These are phyloP conservation scores for Pilasporangium apinafurcum DNA, from an alignment of 352 stramenopile species.

Conservation along the genomic window DNA sequence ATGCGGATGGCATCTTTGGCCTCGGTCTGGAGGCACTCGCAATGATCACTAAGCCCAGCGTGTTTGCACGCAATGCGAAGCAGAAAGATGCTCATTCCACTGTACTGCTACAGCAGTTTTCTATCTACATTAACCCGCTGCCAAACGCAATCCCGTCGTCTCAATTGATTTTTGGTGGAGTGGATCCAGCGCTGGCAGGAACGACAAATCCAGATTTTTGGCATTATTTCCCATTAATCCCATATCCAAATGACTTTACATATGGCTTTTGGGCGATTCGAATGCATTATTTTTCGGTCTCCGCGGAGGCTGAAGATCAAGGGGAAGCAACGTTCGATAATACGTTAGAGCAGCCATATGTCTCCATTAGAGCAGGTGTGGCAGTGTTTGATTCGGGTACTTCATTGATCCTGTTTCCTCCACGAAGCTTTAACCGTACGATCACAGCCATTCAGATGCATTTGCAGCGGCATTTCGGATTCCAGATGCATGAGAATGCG, in stretches of 20 bases:
- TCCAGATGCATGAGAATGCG: slow-evolving; percentile 14
- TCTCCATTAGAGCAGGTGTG: slow-evolving; percentile 8
- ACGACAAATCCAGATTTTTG: slow-evolving; percentile 21
- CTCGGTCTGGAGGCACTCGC: slow-evolving; percentile 47
- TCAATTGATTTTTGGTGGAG: slow-evolving; percentile 54
- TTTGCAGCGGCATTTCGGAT: slow-evolving; percentile 13
- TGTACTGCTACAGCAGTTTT: slow-evolving; percentile 34
- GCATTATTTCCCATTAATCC: slow-evolving; percentile 43
- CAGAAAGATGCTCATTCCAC: not conserved
- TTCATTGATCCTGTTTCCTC: slow-evolving; percentile 50
- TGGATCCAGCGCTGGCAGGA: slow-evolving; percentile 28
- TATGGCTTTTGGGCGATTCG: slow-evolving; percentile 57
- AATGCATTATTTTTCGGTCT: slow-evolving; percentile 25
- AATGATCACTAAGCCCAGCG: slow-evolving; percentile 41
- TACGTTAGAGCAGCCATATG: not conserved
- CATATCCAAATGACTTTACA: slow-evolving; percentile 17
- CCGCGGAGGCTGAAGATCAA: not conserved
- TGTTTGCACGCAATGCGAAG: slow-evolving; percentile 13
- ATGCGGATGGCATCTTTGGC: slow-evolving; percentile 60
- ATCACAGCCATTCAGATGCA: slow-evolving; percentile 31
- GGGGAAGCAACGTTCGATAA: not conserved
- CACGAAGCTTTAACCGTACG: slow-evolving; percentile 26
- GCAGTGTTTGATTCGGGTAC: slow-evolving; percentile 67
- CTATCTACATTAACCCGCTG: slow-evolving; percentile 60
- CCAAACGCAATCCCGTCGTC: slow-evolving; percentile 27